These are phyloP conservation scores for Ramichloridium luteum DNA, from an alignment of 2,329 filamentous ascomycete genomes.

Conservation along the genomic window DNA sequence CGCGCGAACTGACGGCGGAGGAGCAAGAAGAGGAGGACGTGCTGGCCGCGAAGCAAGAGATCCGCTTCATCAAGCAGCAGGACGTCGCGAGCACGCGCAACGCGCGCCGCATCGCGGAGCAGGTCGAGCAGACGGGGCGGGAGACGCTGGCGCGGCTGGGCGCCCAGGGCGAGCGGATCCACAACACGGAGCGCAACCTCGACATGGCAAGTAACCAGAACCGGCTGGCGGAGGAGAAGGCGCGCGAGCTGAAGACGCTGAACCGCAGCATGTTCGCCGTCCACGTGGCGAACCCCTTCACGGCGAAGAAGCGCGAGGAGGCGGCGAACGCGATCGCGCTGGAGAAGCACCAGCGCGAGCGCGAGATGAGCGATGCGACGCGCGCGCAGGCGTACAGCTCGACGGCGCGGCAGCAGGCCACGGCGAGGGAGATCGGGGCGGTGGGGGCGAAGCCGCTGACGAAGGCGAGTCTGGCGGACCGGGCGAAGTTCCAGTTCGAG, in stretches of 20 bases:
- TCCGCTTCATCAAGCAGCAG: constrained; percentile 62
- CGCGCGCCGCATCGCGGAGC: constrained; percentile 53
- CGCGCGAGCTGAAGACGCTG: constrained; percentile 69
- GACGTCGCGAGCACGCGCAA: constrained; percentile 63
- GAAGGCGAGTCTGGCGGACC: constrained; percentile 45
- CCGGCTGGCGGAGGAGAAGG: constrained; percentile 63
- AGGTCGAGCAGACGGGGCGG: constrained; percentile 58
- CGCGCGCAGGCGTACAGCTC: constrained; percentile 40
- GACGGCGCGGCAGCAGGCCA: constrained; percentile 51
- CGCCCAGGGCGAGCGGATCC: constrained; percentile 65
- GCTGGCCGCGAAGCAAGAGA: constrained; percentile 59
- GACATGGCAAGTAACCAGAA: constrained; percentile 64
- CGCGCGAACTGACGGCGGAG: constrained; percentile 72
- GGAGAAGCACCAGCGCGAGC: constrained; percentile 48
- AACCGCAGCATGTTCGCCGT: constrained; percentile 82
- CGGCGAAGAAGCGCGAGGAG: constrained; percentile 46
- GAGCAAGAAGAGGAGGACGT: constrained; percentile 63
- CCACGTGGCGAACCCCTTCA: constrained; percentile 42
- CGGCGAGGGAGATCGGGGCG: constrained; percentile 40
- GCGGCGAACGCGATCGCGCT: constrained; percentile 57
- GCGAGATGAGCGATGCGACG: constrained; percentile 45
- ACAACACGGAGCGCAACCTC: constrained; percentile 72
- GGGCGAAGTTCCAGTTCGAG: constrained; percentile 66
- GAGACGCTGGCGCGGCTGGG: constrained; percentile 62
- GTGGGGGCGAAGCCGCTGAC: constrained; percentile 40